A percentile compares a stretch with the other conserved stretches of the same genome.
Evolutionary conservation across 306 rosid genomes (phyloP).

Genomic region (Abrus pulchellus): DNA sequence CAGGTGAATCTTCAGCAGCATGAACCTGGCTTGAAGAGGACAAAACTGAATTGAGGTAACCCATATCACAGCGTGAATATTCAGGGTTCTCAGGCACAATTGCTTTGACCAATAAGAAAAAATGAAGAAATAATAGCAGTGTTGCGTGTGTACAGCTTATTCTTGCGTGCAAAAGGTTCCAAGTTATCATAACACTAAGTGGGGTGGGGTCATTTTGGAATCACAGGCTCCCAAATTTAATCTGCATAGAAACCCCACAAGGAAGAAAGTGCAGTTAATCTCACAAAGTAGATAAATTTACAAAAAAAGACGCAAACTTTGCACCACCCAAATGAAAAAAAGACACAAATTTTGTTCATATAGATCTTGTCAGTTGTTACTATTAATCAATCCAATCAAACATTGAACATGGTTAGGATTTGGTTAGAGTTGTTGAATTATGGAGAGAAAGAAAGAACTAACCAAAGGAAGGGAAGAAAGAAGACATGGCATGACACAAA

Average conservation of each 20-base stretch:
- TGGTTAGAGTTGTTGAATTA: conserved; percentile 23
- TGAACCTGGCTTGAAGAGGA: conserved; percentile 87
- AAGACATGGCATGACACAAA: conserved; percentile 47
- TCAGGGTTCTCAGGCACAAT: conserved; percentile 54
- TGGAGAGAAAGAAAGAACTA: conserved; percentile 40
- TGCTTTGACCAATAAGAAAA: conserved; percentile 54
- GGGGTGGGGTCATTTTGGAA: conserved; percentile 60
- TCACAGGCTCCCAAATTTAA: conserved; percentile 52
- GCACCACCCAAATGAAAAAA: conserved; percentile 28
- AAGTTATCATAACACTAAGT: conserved; percentile 56
- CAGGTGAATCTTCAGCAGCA: conserved; percentile 89
- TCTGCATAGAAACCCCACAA: conserved; percentile 64
- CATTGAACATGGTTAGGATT: not conserved
- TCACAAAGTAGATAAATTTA: conserved; percentile 28
- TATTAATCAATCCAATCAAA: conserved; percentile 35
- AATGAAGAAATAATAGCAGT: conserved; percentile 50
- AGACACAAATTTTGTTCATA: conserved; percentile 19
- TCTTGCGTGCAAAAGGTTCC: conserved; percentile 63
- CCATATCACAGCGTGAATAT: conserved; percentile 72
- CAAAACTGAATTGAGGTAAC: conserved; percentile 92
- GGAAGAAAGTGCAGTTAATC: conserved; percentile 41
- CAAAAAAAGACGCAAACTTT: conserved; percentile 31
- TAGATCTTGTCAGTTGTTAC: conserved; percentile 49
- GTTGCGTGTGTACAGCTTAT: conserved; percentile 57
- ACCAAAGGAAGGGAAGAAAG: conserved; percentile 56